Conservation (phyloP, 768 basidiomycete genomes). For the Lentinula sp. region DNA sequence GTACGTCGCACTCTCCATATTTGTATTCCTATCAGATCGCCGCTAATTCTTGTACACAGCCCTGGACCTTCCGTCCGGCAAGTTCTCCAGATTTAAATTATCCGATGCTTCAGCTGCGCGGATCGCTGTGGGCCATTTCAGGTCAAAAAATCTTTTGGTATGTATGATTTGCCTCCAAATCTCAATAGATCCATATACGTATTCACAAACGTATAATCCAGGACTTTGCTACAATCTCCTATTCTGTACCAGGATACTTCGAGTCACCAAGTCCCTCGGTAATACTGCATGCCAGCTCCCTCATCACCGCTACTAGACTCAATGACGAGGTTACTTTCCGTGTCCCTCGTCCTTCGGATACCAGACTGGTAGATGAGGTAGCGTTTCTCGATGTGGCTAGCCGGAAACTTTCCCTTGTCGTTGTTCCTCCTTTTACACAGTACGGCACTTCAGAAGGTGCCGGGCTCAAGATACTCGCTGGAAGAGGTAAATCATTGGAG, state of each 20-base stretch:
- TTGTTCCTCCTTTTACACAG: not conserved
- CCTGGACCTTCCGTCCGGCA: not conserved
- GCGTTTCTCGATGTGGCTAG: slow-evolving; percentile 10
- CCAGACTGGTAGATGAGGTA: slow-evolving; percentile 4
- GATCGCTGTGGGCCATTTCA: slow-evolving; percentile 12
- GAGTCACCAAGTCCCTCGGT: slow-evolving; percentile 16
- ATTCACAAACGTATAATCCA: not conserved
- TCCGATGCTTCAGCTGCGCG: slow-evolving; percentile 11
- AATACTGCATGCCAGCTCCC: slow-evolving; percentile 3
- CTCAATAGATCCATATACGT: not conserved
- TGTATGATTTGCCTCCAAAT: not conserved
- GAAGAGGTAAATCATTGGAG: not conserved
- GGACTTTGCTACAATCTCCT: slow-evolving; percentile 21
- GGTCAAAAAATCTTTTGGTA: not conserved
- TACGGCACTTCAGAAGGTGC: not conserved
- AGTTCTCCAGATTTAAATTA: not conserved
- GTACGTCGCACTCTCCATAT: not conserved
- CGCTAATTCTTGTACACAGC: not conserved
- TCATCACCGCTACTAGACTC: slow-evolving; percentile 11
- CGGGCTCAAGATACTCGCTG: not conserved
- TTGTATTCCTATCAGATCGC: not conserved
- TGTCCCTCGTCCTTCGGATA: slow-evolving; percentile 10
- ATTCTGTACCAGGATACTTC: slow-evolving; percentile 22
- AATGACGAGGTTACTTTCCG: slow-evolving; percentile 17
- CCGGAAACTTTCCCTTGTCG: slow-evolving; percentile 15